Conservation (phyloP, 306 rosid species). For the Vigna reflexopilosa region DNA sequence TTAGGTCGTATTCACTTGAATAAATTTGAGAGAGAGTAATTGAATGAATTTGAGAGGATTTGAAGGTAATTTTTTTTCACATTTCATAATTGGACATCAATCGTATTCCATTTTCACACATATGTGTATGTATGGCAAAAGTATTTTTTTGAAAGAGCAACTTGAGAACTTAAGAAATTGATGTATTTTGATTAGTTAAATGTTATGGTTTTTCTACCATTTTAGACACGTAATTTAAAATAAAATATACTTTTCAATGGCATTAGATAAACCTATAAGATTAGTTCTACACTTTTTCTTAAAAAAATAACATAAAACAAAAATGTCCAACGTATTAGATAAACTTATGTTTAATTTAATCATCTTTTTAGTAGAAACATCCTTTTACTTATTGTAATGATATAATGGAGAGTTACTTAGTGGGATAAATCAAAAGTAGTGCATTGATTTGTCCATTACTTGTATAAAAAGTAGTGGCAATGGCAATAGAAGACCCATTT, state of each 20-base stretch:
- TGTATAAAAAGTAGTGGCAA: constrained; percentile 31
- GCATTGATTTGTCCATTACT: constrained; percentile 44
- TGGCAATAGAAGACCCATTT: constrained; percentile 24
- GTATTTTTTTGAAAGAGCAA: not conserved
- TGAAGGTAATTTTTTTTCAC: too few relatives aligned
- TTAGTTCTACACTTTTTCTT: too few relatives aligned
- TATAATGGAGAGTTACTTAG: constrained; percentile 8
- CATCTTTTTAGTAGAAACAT: too few relatives aligned
- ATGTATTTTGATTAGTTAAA: not conserved
- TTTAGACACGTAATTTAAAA: too few relatives aligned
- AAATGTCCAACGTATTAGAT: too few relatives aligned
- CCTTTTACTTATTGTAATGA: not conserved
- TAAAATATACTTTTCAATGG: too few relatives aligned
- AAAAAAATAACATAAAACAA: not conserved
- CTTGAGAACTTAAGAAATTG: not conserved
- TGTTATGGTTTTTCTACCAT: not conserved
- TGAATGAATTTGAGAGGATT: too few relatives aligned
- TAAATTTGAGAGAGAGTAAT: too few relatives aligned
- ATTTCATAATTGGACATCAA: constrained; percentile 13
- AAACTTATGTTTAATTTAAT: too few relatives aligned
- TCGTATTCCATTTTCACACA: not conserved
- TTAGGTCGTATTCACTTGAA: too few relatives aligned
- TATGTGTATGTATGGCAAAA: too few relatives aligned
- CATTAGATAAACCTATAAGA: too few relatives aligned
- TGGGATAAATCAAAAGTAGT: not conserved